Base-by-base conservation (phyloP, 148 eudicot genomes). In the Chenopodium suecicum region DNA sequence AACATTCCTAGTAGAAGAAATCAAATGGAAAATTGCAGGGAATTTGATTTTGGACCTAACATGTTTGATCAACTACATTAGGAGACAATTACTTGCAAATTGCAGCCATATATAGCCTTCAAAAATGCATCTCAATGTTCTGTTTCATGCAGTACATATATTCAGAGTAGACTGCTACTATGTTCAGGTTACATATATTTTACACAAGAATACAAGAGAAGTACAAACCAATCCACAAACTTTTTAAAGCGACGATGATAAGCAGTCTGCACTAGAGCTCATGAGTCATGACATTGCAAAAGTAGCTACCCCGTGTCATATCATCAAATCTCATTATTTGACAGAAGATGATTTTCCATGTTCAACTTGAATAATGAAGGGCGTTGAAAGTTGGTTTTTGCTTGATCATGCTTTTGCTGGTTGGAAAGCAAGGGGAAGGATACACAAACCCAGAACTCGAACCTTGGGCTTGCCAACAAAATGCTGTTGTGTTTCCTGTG, bases 401-500 rank as follows among this genome's bases (percentile, higher is more conserved):
- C 62, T 65, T 63, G 50, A 86, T 78, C 48, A 81, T 17, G 80
- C 73, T 83, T 73, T 75, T 76, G 50, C 47, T 22, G 64, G 70
- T 64, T 17, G 89, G 70, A 56, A 92, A 86, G 87, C 98, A 94
- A 77, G 93, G 88, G 48, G 90, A 87, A 2, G 99, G 99, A 46
- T 84, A 76, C 44, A 94, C 81, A 9, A 80, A 58, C 78, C 99
- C 97, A 5, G 92, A 90, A 75, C 87, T 86, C 4, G 88, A 88
- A 67, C 97, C 99, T 72, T 79, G 83, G n/a, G 98, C 98, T 76
- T 91, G 84, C 99, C 98, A 92, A 84, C 99, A 96, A 79, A 88
- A 91, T 11, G 98, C 90, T 20, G 81, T 88, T 37, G 92, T 78
- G 32, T 79, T 60, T 22, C 82, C 90, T 9, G 86, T 70, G 78